A percentile compares a stretch with the other conserved stretches of the same genome.
Conservation (phyloP, 1,284 basidiomycete genomes). For the Meripilus lineatus region DNA sequence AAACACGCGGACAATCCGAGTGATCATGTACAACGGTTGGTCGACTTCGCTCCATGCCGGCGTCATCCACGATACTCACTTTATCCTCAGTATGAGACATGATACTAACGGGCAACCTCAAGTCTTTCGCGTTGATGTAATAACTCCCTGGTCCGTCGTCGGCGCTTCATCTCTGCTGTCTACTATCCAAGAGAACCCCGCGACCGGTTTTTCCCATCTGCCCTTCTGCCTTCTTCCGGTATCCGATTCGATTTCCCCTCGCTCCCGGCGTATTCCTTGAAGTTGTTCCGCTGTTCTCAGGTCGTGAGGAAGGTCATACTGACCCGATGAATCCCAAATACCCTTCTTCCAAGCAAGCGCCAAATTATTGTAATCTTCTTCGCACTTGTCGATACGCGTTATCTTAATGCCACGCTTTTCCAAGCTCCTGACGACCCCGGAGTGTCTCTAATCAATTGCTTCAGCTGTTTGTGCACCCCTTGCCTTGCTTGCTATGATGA, state of each 20-base stretch:
- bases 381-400: no score
- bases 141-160: background rate
- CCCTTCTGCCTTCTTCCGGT: background rate
- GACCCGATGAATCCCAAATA: no score
- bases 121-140: constrained; percentile 28
- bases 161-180: constrained; percentile 1
- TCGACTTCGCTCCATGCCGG: constrained; percentile 1
- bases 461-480: constrained; percentile 1
- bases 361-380: no score
- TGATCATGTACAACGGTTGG: constrained; percentile 40
- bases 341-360: no score
- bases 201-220: background rate
- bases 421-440: no score
- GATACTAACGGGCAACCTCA: constrained; percentile 37
- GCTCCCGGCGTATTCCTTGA: no score
- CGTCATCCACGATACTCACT: background rate
- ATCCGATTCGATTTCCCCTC: constrained; percentile 1
- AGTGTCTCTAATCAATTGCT: no score
- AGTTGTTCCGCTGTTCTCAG: no score
- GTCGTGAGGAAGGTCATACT: no score
- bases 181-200: background rate
- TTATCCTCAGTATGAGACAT: constrained; percentile 35
- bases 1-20: constrained; percentile 41
- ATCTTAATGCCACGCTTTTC: no score
- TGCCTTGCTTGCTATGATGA: no score